Evolutionary conservation across 2,329 filamentous ascomycete genomes (phyloP).

Genomic region (Tympanopsis confertula): DNA sequence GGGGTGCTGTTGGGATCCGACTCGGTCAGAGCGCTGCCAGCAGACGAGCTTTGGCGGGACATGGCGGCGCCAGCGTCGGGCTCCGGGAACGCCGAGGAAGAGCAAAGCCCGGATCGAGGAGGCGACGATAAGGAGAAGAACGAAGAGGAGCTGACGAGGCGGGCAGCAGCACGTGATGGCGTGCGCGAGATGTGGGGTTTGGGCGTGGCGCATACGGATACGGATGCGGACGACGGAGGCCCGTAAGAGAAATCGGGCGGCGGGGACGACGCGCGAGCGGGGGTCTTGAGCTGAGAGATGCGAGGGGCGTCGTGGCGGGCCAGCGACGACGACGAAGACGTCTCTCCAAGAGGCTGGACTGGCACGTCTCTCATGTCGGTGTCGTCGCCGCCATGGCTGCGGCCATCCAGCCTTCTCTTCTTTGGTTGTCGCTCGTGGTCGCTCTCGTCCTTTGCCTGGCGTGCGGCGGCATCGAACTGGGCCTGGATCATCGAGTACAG

Average conservation of each 20-base stretch:
- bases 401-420: no score
- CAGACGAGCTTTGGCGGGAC: slow-evolving; percentile 20
- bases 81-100: background rate
- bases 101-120: slow-evolving; percentile 37
- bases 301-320: no score
- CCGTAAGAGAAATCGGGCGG: slow-evolving; percentile 4
- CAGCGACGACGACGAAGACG: no score
- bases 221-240: background rate
- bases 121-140: slow-evolving; percentile 39
- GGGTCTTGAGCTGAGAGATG: no score
- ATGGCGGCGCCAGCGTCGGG: slow-evolving; percentile 14
- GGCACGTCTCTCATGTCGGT: no score
- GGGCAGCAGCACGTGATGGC: background rate
- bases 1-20: slow-evolving; percentile 33
- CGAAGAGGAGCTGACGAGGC: slow-evolving; percentile 29
- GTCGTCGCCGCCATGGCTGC: no score
- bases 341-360: no score
- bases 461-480: slow-evolving; percentile 45
- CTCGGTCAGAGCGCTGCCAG: slow-evolving; percentile 23
- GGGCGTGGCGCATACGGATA: background rate
- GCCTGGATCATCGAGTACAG: slow-evolving; percentile 63
- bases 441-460: no score
- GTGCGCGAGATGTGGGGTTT: slow-evolving; percentile 23
- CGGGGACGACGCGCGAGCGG: background rate
- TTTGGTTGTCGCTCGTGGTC: no score